Base-by-base conservation (phyloP, 345 rosid genomes). In the Gynandropsis gynandra region DNA sequence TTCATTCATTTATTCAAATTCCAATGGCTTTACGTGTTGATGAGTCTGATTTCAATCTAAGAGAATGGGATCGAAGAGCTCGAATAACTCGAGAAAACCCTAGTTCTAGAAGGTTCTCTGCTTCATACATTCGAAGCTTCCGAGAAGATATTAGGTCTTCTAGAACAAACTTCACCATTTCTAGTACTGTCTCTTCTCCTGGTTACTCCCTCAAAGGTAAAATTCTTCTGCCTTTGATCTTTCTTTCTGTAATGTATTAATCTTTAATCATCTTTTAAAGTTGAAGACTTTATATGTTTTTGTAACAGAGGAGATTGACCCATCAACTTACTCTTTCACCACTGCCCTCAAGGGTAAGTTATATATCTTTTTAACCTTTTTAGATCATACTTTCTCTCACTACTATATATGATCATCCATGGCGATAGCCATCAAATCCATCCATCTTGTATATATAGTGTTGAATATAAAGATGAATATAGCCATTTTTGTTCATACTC, bases 171-270 rank as follows among this genome's bases (percentile, higher is more conserved):
- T 56, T 78, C 42, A 68, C 81, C 81, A 73, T 82, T 70, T 79
- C 86, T 43, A 92, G 95, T 73, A 80, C 97, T 61, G 83, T 90
- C 15, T 92, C 99, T 8, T 92, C 98, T 69, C 98, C 98, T 52
- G 93, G 96, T 16, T 79, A 80, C 64, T 54, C 75, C 49, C 64
- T 67, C 46, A 70, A 70, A 72, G 83, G 83, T 70, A 33, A 0
- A 20, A 42, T 5, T 2, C 42, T 17, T 47, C 14, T 16, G 29
- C 35, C 50, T 8, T 17, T 18, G 1, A 4, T 36, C 9, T 38
- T 15, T 66, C 20, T 19, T 15, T 10, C 16, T 61, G 38, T 46
- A 43, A 4, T n/a, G n/a, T n/a, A 35, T 4, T 17, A 29, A 13
- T 34, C 44, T 29, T 10, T 29, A n/a, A n/a, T 56, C 31, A 11